phyloP scores from a whole-genome alignment of 116 monocot genomes.

The Zostera marina region DNA sequence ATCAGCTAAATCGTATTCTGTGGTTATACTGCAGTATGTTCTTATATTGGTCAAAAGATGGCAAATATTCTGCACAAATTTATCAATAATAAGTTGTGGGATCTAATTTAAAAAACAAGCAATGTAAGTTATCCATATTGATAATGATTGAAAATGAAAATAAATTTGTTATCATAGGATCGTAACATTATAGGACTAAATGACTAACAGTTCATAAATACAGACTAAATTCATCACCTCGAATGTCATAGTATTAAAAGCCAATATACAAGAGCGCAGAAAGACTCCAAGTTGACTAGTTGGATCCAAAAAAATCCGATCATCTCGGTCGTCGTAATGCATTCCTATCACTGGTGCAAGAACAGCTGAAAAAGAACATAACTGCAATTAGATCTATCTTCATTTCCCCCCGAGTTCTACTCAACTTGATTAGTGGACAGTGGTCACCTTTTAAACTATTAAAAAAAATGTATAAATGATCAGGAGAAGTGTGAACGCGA shows the following conservation, averaged over 20 bases:
- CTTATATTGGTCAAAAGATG: slow-evolving; percentile 69
- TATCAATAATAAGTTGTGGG: not conserved
- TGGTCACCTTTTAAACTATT: slow-evolving; percentile 59
- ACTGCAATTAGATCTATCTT: not conserved
- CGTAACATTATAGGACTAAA: too few species aligned
- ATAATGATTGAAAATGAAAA: not conserved
- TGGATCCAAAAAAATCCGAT: slow-evolving; percentile 67
- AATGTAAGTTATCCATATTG: not conserved
- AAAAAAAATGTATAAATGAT: slow-evolving; percentile 89
- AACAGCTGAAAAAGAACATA: slow-evolving; percentile 25
- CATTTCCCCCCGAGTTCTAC: not conserved
- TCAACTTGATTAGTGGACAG: not conserved
- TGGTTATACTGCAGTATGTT: slow-evolving; percentile 35
- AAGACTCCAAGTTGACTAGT: slow-evolving; percentile 74
- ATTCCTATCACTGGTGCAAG: slow-evolving; percentile 29
- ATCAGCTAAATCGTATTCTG: slow-evolving; percentile 39
- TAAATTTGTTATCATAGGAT: not conserved
- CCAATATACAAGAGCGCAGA: slow-evolving; percentile 67
- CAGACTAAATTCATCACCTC: slow-evolving; percentile 44
- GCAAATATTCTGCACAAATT: slow-evolving; percentile 48
- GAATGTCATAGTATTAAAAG: slow-evolving; percentile 60
- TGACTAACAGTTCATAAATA: too few species aligned
- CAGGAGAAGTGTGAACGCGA: slow-evolving; percentile 46
- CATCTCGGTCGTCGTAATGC: slow-evolving; percentile 46
- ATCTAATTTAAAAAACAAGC: not conserved